Evolutionary conservation across 352 stramenopile genomes (phyloP).

Genomic region (Globisporangium megalacanthum): DNA sequence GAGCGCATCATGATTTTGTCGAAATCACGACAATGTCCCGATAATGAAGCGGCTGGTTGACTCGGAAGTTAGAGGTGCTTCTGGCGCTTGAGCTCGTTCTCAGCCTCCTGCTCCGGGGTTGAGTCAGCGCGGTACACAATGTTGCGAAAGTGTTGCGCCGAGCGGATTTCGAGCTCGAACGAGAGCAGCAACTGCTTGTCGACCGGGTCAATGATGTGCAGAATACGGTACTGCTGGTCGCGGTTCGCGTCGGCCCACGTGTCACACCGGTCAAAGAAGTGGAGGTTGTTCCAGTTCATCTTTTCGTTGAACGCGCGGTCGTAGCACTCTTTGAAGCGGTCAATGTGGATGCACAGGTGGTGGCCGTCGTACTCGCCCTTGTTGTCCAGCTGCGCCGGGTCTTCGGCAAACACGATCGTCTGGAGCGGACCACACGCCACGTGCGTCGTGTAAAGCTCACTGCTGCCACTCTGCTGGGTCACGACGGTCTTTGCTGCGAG

Average conservation of each 20-base stretch:
- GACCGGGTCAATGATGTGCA: conserved; percentile 56
- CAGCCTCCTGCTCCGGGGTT: conserved; percentile 40
- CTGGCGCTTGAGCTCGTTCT: conserved; percentile 50
- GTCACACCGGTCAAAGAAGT: conserved; percentile 69
- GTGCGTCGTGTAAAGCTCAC: conserved; percentile 30
- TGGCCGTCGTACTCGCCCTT: conserved; percentile 70
- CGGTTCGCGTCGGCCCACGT: conserved; percentile 58
- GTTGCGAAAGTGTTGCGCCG: conserved; percentile 62
- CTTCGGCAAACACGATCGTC: conserved; percentile 59
- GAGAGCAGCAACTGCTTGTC: conserved; percentile 60
- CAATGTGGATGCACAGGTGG: conserved; percentile 72
- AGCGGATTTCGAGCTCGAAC: conserved; percentile 70
- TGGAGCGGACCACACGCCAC: conserved; percentile 56
- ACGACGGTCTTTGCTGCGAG: conserved; percentile 47
- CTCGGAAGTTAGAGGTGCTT: conserved; percentile 39
- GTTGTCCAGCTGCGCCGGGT: conserved; percentile 38
- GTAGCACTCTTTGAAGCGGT: conserved; percentile 62
- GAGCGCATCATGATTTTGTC: too few species aligned
- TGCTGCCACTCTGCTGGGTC: conserved; percentile 21
- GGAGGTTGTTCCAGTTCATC: conserved; percentile 69
- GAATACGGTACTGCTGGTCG: conserved; percentile 69
- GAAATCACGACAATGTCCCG: too few species aligned
- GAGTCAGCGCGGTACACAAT: conserved; percentile 54
- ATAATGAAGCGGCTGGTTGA: too few species aligned
- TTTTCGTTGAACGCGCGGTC: conserved; percentile 46